Conservation (phyloP, 75 land plant species). For the Selaginella tamariscina region DNA sequence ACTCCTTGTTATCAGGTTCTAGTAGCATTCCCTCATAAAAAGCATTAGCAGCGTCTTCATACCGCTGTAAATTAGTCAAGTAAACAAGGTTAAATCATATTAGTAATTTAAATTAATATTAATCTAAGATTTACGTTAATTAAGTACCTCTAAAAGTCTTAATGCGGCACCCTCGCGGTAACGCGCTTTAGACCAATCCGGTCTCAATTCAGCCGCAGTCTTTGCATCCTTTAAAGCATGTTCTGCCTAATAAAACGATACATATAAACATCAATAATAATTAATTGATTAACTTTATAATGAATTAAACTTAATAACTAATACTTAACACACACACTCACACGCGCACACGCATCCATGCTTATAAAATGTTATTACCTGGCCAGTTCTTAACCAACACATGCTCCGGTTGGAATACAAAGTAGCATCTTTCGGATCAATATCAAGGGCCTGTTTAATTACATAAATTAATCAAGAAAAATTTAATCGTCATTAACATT, state of each 20-base stretch:
- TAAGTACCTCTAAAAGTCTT: slow-evolving; percentile 54
- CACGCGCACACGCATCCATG: too few species aligned
- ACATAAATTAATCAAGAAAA: too few species aligned
- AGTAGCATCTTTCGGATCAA: slow-evolving; percentile 64
- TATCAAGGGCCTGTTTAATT: slow-evolving; percentile 74
- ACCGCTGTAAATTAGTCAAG: slow-evolving; percentile 36
- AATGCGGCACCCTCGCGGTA: slow-evolving; percentile 92
- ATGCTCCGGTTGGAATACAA: slow-evolving; percentile 74
- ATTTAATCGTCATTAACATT: background rate
- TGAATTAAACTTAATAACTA: too few species aligned
- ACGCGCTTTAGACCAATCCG: slow-evolving; percentile 87
- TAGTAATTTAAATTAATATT: background rate
- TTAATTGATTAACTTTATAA: too few species aligned
- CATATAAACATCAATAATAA: too few species aligned
- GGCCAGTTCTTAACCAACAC: slow-evolving; percentile 79
- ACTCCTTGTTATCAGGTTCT: slow-evolving; percentile 78
- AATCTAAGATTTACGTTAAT: background rate
- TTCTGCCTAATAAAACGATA: too few species aligned
- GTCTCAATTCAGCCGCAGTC: slow-evolving; percentile 48
- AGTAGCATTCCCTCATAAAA: slow-evolving; percentile 87
- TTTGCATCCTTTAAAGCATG: slow-evolving; percentile 83
- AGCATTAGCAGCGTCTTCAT: slow-evolving; percentile 91
- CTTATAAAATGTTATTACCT: too few species aligned
- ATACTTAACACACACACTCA: too few species aligned
- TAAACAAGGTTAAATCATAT: background rate